Conservation (phyloP, 805 yeast species). For the Candida succiphila region DNA sequence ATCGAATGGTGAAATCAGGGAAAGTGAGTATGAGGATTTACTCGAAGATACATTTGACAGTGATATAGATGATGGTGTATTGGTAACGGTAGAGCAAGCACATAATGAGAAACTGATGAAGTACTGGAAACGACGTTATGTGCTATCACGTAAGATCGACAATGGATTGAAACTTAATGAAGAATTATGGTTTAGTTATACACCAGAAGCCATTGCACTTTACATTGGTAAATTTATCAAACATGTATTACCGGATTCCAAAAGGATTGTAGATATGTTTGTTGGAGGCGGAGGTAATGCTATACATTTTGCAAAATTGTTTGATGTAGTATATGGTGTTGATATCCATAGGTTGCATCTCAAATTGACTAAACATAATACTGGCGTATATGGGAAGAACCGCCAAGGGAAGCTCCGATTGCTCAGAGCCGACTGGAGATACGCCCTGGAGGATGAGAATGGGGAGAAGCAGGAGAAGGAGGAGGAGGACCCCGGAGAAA, state of each 20-base stretch:
- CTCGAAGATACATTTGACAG: no score
- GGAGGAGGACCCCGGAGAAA: conserved; percentile 3
- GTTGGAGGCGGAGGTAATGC: conserved; percentile 88
- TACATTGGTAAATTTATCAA: conserved; percentile 45
- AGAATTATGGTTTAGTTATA: conserved; percentile 81
- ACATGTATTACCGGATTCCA: conserved; percentile 39
- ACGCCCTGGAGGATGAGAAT: conserved; percentile 7
- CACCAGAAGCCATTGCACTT: conserved; percentile 68
- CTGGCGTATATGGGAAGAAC: conserved; percentile 37
- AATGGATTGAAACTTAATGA: conserved; percentile 59
- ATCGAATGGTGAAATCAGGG: no score
- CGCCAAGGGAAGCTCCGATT: conserved; percentile 42
- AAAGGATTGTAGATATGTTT: conserved; percentile 52
- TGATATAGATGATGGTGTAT: no score
- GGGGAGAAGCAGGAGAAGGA: conserved; percentile 3
- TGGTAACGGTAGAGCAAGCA: no score
- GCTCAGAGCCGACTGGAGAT: conserved; percentile 36
- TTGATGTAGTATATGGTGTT: conserved; percentile 48
- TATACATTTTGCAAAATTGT: conserved; percentile 58
- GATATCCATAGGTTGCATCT: conserved; percentile 53
- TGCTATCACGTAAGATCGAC: conserved; percentile 53
- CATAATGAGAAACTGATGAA: no score
- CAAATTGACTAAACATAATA: conserved; percentile 58
- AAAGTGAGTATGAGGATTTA: no score
- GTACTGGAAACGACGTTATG: conserved; percentile 55